These are phyloP conservation scores for Ceratobasidium sp. DNA, from an alignment of 1,284 basidiomycete species.

Conservation along the genomic window DNA sequence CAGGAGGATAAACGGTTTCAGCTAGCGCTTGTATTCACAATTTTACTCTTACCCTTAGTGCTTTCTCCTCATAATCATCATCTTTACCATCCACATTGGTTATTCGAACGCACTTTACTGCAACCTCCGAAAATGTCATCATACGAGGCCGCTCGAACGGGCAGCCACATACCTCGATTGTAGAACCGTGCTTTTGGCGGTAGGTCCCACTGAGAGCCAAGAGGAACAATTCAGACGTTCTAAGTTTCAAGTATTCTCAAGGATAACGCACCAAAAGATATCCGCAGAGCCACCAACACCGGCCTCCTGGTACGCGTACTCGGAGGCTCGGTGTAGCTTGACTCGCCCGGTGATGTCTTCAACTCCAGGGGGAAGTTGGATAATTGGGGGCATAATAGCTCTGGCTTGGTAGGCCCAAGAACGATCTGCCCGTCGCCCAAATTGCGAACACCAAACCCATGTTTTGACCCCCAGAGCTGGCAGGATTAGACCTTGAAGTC, in stretches of 20 bases:
- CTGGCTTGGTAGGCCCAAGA: background rate
- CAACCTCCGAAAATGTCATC: constrained; percentile 3
- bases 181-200: background rate
- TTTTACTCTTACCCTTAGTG: constrained; percentile 2
- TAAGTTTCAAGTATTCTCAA: background rate
- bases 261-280: constrained; percentile 5
- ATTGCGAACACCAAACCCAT: background rate
- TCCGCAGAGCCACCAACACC: constrained; percentile 24
- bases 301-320: constrained; percentile 10
- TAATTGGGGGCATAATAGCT: background rate
- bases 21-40: background rate
- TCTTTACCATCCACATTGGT: background rate
- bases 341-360: constrained; percentile 30
- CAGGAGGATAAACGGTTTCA: background rate
- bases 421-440: constrained; percentile 1
- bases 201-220: constrained; percentile 5
- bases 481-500: background rate
- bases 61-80: constrained; percentile 4
- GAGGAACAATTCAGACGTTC: too few species aligned
- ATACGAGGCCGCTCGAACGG: background rate
- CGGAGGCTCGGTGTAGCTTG: background rate
- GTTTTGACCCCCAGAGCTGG: background rate
- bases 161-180: constrained; percentile 1
- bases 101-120: constrained; percentile 24
- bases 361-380: constrained; percentile 3